Evolutionary conservation across 2,329 filamentous ascomycete species (phyloP), one percentile per base, ranked within the genome.

Genomic region (Pyrenochaeta sp.): DNA sequence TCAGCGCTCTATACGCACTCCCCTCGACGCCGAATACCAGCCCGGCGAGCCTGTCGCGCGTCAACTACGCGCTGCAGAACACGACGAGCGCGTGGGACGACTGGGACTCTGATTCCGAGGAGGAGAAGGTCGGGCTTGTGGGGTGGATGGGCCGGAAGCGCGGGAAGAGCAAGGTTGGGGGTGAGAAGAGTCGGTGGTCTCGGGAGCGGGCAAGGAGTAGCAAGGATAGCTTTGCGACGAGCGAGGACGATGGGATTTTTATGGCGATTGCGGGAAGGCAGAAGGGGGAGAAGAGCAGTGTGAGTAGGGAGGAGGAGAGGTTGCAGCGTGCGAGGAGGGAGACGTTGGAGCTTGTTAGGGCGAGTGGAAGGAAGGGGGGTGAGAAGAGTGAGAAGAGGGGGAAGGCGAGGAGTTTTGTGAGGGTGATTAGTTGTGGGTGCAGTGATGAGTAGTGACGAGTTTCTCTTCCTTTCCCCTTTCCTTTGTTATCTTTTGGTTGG

Each of bases 31-130:
- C 48, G 1, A 45, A 55, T 2, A 57, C 51, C 8, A 32, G 49
- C 7, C 53, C 57, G 9, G 53, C 55, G 1, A 58, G 57, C 14
- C 41, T 59, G 2, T 53, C 44, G 17, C 53, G 58, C 3, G 50
- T 58, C 21, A 65, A 59, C 37, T 58, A 58, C n/a, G 41, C 36
- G 6, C 41, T 64, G 14, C 65, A 68, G 14, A 64, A 65, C 35
- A 59, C 60, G 4, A 62, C 48, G 3, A 66, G 61, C n/a, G 68
- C 63, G 24, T 71, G 68, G 68, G 67, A 71, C 19, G 65, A 68
- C 32, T 69, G 63, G 57, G 66, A 69, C 35, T 65, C 59, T n/a
- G 65, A 68, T 13, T 52, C 52, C 1, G 62, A 63, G 22, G 58
- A 51, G n/a, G 62, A 67, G 36, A 66, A 64, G 34, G 55, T 55